A percentile compares a stretch with the other conserved stretches of the same genome.
phyloP scores from a whole-genome alignment of 352 stramenopile genomes.

The Globisporangium lucens region DNA sequence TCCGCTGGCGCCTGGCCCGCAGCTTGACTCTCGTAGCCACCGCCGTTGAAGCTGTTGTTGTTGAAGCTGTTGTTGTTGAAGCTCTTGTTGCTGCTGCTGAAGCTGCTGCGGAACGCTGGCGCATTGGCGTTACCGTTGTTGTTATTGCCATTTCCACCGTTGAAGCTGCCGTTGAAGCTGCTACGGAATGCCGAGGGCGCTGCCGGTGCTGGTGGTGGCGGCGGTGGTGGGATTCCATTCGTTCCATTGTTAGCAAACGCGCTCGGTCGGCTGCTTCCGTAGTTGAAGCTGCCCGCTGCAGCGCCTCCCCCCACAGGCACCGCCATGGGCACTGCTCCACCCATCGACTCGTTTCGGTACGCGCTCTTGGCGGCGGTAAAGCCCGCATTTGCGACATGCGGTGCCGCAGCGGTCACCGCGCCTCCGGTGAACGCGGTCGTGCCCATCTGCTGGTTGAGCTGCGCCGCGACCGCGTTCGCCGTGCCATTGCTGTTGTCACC shows the following conservation, averaged over 20 bases:
- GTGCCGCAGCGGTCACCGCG: constrained; percentile 4
- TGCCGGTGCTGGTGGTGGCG: neutral
- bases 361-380: constrained; percentile 4
- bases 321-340: constrained; percentile 15
- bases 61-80: constrained; percentile 5
- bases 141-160: constrained; percentile 5
- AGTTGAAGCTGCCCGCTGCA: neutral
- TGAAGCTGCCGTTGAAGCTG: constrained; percentile 12
- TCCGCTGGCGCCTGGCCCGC: constrained; percentile 19
- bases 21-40: constrained; percentile 14
- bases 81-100: constrained; percentile 8
- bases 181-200: constrained; percentile 3
- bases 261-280: constrained; percentile 9
- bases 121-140: constrained; percentile 12
- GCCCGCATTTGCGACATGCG: constrained; percentile 12
- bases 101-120: constrained; percentile 21
- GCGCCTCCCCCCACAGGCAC: constrained; percentile 11
- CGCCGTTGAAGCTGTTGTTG: constrained; percentile 13
- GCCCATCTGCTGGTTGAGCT: constrained; percentile 14
- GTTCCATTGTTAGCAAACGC: constrained; percentile 16
- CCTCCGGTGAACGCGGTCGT: constrained; percentile 14
- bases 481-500: neutral
- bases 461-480: constrained; percentile 17
- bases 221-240: constrained; percentile 9
- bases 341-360: neutral